Evolutionary conservation across 1,139 yeast genomes (phyloP).

Genomic region (Zhuliangozyma parablackwelliae): DNA sequence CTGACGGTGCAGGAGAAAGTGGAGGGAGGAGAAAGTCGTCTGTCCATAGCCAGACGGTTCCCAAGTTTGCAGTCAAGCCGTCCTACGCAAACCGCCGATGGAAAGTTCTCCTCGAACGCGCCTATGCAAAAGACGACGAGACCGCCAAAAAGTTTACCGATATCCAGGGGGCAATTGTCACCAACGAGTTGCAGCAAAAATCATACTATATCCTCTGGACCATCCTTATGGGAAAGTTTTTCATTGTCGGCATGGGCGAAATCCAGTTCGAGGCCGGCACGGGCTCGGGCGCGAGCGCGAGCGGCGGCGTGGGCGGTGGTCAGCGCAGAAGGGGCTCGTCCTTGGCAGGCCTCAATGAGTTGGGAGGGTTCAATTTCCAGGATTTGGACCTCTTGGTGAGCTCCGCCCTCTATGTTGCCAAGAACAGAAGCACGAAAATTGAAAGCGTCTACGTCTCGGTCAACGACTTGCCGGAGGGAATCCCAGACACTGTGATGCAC

Average conservation of each 20-base stretch:
- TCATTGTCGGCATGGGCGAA: conserved; percentile 36
- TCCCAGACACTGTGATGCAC: conserved; percentile 34
- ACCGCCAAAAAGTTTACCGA: conserved; percentile 14
- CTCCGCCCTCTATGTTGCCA: conserved; percentile 29
- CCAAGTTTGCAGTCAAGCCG: conserved; percentile 36
- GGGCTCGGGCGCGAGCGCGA: conserved; percentile 6
- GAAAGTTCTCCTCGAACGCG: conserved; percentile 8
- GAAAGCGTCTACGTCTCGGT: conserved; percentile 18
- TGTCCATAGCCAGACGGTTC: conserved; percentile 18
- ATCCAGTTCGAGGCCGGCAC: conserved; percentile 15
- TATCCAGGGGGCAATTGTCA: conserved; percentile 36
- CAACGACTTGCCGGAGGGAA: conserved; percentile 32
- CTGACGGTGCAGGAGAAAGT: not conserved
- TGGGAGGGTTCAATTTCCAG: conserved; percentile 41
- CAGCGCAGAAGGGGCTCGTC: conserved; percentile 33
- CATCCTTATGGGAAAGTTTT: conserved; percentile 17
- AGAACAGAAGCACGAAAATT: conserved; percentile 15
- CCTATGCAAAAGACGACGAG: conserved; percentile 6
- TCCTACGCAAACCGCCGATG: conserved; percentile 12
- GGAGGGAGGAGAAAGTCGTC: conserved; percentile 24
- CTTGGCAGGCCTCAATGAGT: conserved; percentile 35
- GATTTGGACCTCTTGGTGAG: conserved; percentile 35
- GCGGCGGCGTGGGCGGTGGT: conserved; percentile 11
- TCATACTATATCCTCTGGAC: conserved; percentile 37
- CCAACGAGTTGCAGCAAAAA: conserved; percentile 37